Conservation (phyloP, 208 protist species). For the Acanthamoeba castellanii region DNA sequence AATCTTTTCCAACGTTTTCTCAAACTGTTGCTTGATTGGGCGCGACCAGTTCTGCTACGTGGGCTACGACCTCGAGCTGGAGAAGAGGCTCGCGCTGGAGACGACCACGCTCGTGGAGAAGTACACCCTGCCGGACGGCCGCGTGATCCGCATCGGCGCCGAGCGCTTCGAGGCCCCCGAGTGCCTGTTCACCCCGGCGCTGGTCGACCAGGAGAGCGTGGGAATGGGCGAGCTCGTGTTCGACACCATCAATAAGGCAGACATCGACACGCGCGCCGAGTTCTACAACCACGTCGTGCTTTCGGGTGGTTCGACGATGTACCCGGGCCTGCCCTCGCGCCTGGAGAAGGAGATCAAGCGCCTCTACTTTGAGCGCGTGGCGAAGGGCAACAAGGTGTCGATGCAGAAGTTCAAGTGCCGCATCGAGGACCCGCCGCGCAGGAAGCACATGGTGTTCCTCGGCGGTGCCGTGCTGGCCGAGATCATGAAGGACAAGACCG, state of each 20-base stretch:
- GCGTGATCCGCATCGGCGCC: constrained; percentile 92
- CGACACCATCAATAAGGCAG: constrained; percentile 94
- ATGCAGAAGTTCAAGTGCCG: constrained; percentile 93
- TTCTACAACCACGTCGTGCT: constrained; percentile 98
- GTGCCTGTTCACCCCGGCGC: constrained; percentile 96
- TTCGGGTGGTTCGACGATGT: constrained; percentile 98
- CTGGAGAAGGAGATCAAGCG: constrained; percentile 96
- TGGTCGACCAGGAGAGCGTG: constrained; percentile 95
- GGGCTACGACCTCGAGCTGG: constrained; percentile 93
- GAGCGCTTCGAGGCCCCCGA: constrained; percentile 97
- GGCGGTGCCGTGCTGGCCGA: constrained; percentile 97
- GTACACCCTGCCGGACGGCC: constrained; percentile 95
- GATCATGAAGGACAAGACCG: constrained; percentile 93
- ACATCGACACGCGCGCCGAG: constrained; percentile 91
- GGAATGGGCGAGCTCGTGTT: constrained; percentile 95
- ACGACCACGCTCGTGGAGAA: constrained; percentile 91
- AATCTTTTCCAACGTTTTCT: background rate
- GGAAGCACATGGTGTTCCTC: constrained; percentile 98
- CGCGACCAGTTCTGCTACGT: constrained; percentile 90
- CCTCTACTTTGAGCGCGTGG: constrained; percentile 93
- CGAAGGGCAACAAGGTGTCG: constrained; percentile 91
- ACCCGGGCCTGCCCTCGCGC: constrained; percentile 95
- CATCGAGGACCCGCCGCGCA: constrained; percentile 96
- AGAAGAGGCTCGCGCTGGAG: constrained; percentile 93
- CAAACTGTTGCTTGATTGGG: background rate